These are phyloP conservation scores for Alternaria burnsii DNA, from an alignment of 2,329 filamentous ascomycete genomes.

Conservation along the genomic window DNA sequence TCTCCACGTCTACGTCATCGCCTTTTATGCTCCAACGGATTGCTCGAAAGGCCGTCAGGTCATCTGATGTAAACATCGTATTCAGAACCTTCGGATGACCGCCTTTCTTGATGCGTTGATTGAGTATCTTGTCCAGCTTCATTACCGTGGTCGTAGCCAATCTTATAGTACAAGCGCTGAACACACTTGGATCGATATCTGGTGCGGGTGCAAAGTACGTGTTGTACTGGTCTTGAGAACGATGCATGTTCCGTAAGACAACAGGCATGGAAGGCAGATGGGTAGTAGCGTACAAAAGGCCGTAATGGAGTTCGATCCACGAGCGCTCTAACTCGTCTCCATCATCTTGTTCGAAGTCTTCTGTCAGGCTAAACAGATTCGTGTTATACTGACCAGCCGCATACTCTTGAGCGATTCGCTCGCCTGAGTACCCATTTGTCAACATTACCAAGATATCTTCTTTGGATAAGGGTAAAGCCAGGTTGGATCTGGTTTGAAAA, in stretches of 20 bases:
- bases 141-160: not conserved
- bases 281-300: not conserved
- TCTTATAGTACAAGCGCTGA: not conserved
- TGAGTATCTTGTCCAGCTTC: not conserved
- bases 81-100: not conserved
- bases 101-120: not conserved
- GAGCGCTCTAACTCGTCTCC: not conserved
- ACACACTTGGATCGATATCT: not conserved
- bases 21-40: not conserved
- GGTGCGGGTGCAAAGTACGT: not conserved
- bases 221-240: not conserved
- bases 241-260: not conserved
- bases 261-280: not conserved
- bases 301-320: not conserved
- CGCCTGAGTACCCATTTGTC: not conserved
- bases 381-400: no score
- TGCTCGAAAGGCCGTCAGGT: not conserved
- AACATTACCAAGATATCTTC: no score
- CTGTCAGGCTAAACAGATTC: no score
- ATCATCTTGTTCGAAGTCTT: no score
- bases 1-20: not conserved
- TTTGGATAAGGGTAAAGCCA: no score
- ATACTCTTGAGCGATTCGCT: not conserved
- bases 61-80: not conserved
- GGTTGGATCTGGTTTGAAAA: no score